These are phyloP conservation scores for Kuraishia ogatae DNA, from an alignment of 805 yeast genomes.

Conservation along the genomic window DNA sequence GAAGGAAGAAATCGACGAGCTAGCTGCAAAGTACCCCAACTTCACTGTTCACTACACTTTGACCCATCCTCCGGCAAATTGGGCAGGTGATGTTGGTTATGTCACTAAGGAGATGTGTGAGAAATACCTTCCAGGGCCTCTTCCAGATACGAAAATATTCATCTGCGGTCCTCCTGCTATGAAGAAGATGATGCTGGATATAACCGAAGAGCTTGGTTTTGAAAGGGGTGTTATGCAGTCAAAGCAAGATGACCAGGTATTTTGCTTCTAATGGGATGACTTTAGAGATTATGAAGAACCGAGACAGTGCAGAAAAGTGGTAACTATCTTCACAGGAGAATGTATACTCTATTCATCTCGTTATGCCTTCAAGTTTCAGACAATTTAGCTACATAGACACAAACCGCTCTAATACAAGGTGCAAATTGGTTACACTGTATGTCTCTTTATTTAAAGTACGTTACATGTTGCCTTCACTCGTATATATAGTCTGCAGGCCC, in stretches of 20 bases:
- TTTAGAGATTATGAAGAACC: no score
- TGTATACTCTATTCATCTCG: no score
- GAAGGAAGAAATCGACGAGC: slow-evolving; percentile 64
- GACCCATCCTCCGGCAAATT: slow-evolving; percentile 36
- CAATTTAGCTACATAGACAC: no score
- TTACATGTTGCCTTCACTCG: no score
- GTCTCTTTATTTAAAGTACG: no score
- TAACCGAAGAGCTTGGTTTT: slow-evolving; percentile 58
- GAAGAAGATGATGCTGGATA: slow-evolving; percentile 43
- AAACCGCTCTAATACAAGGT: no score
- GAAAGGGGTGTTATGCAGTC: slow-evolving; percentile 23
- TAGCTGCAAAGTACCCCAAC: slow-evolving; percentile 52
- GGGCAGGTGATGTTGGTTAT: slow-evolving; percentile 60
- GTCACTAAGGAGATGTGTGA: slow-evolving; percentile 51
- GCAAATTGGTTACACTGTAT: no score
- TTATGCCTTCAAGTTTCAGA: no score
- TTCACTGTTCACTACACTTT: slow-evolving; percentile 54
- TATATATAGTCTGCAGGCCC: neutral
- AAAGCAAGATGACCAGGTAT: slow-evolving; percentile 25
- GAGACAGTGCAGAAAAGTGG: no score
- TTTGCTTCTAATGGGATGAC: slow-evolving; percentile 17
- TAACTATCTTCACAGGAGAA: no score
- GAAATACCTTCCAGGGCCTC: slow-evolving; percentile 42
- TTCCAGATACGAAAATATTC: slow-evolving; percentile 44
- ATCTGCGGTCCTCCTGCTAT: slow-evolving; percentile 72